Evolutionary conservation across 2,329 filamentous ascomycete genomes (phyloP), one percentile per base, ranked within the genome.

Genomic region (Alternaria sp.): DNA sequence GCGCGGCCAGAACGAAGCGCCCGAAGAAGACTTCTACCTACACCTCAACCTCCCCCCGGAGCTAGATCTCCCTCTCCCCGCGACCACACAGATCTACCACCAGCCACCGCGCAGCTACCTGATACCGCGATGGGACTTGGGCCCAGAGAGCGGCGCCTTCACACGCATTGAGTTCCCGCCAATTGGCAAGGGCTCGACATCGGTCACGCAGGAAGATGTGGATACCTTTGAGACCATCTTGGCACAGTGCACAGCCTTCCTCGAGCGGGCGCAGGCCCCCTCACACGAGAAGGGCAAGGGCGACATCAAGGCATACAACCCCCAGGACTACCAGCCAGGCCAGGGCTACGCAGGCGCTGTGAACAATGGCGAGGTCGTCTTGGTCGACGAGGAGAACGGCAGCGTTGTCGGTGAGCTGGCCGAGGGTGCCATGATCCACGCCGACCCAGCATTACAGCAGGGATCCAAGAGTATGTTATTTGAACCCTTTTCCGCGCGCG

Each of bases 211-310:
- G 79, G 94, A 98, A 78, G 95, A 97, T 78, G 86, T 97, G 45
- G 93, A 97, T 77, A 98, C 95, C 1, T 98, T 97, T 75, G 95
- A 98, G 84, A 97, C 95, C 4, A 98, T 98, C 68, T 86, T 98
- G 54, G 95, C 95, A n/a, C 93, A 98, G 81, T 98, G 95, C 81
- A 98, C 95, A 3, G 93, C 95, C 2, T 98, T 99, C 79, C 87
- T 97, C 5, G 95, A 98, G 80, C 89, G 93, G 47, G 90, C 92
- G 10, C 85, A 90, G 44, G 72, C 76, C n/a, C 89, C 92, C 7
- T 89, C 84, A 25, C 70, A 79, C 19, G 69, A 69, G 45, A 73
- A 72, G 57, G 68, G 80, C 66, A 77, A 77, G 46, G 74, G 70
- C 59, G 67, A 69, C 26, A 64, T 74, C 43, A 77, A 78, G 57